Evolutionary conservation across 306 rosid species (phyloP).

Genomic region (Argentina anserina): DNA sequence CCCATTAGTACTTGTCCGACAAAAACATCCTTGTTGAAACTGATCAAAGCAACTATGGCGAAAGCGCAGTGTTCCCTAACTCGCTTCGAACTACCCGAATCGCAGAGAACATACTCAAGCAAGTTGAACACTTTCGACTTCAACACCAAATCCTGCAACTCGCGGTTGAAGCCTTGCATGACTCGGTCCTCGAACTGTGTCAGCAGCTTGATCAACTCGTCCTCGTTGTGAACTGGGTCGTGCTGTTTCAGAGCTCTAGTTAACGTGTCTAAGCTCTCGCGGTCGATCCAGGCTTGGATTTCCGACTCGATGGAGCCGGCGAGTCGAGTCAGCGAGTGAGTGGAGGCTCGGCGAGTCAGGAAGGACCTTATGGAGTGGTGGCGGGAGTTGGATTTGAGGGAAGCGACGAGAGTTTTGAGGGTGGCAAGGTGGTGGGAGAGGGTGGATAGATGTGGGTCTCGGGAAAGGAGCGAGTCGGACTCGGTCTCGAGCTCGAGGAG

Average conservation of each 20-base stretch:
- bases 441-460: constrained; percentile 44
- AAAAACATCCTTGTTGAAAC: constrained; percentile 86
- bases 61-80: constrained; percentile 53
- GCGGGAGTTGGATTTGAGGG: constrained; percentile 28
- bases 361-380: constrained; percentile 44
- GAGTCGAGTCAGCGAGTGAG: constrained; percentile 59
- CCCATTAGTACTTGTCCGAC: constrained; percentile 75
- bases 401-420: constrained; percentile 51
- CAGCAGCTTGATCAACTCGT: constrained; percentile 35
- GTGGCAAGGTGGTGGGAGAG: constrained; percentile 56
- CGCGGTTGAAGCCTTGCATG: constrained; percentile 58
- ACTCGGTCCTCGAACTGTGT: constrained; percentile 56
- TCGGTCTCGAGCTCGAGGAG: constrained; percentile 68
- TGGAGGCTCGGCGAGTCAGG: constrained; percentile 52
- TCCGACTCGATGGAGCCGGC: constrained; percentile 67
- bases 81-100: constrained; percentile 31
- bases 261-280: constrained; percentile 49
- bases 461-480: constrained; percentile 59
- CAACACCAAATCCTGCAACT: constrained; percentile 65
- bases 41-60: constrained; percentile 43
- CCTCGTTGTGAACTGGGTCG: not conserved
- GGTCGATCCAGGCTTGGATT: constrained; percentile 88
- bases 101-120: constrained; percentile 45
- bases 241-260: constrained; percentile 28
- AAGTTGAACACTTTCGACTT: constrained; percentile 46